Percentiles rank a stretch among this genome's conserved stretches.
Evolutionary conservation across 176 grass and related monocot genomes (phyloP).

Genomic region (Alopecurus myosuroides): DNA sequence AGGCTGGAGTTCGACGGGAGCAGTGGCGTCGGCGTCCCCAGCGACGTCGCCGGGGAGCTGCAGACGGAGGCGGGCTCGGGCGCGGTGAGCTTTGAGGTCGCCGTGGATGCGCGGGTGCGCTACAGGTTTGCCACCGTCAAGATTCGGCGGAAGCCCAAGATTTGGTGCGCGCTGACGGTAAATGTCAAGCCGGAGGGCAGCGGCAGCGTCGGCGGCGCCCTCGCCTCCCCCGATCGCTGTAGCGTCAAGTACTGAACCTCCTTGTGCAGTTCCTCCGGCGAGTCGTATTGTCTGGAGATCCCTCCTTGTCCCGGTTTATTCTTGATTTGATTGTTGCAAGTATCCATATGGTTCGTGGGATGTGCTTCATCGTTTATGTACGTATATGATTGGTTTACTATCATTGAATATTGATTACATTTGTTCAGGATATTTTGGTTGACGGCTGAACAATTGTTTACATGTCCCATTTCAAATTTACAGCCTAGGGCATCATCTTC

Average conservation of each 20-base stretch:
- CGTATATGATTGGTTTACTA: background rate
- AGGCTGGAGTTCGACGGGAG: background rate
- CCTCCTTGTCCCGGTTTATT: background rate
- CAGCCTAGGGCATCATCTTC: background rate
- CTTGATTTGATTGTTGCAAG: background rate
- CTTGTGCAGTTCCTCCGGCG: background rate
- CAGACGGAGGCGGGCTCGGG: background rate
- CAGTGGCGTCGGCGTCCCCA: background rate
- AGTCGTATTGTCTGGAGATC: background rate
- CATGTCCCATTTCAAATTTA: background rate
- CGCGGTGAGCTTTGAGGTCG: background rate
- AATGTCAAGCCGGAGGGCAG: background rate
- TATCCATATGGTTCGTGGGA: no score
- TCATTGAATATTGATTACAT: background rate
- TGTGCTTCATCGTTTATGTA: background rate
- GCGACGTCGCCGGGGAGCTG: background rate
- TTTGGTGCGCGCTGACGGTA: background rate
- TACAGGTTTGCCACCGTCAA: constrained; percentile 7
- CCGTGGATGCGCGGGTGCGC: background rate
- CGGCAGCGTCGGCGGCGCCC: background rate
- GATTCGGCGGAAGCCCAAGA: constrained; percentile 3
- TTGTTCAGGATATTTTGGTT: background rate
- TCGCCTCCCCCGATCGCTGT: background rate
- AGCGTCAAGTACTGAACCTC: background rate
- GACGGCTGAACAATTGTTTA: background rate